These are phyloP conservation scores for Penstemon davidsonii DNA, from an alignment of 257 asterid genomes.

Conservation along the genomic window DNA sequence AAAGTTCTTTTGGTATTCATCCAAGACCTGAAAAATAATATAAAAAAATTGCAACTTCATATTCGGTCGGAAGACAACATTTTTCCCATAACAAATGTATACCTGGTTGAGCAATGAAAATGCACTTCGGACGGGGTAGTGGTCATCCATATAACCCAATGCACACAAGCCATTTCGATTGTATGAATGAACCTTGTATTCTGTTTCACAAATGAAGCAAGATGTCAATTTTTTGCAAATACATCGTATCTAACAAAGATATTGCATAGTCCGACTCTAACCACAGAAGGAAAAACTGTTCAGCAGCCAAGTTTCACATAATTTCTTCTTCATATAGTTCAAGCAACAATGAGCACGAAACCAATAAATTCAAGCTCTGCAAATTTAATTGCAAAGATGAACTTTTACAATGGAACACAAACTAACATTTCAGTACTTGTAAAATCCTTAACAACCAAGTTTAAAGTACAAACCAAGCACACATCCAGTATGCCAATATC, in stretches of 20 bases:
- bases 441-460: not conserved
- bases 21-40: constrained; percentile 58
- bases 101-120: constrained; percentile 92
- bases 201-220: constrained; percentile 32
- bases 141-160: constrained; percentile 90
- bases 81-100: not conserved
- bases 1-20: constrained; percentile 78
- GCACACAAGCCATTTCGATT: constrained; percentile 79
- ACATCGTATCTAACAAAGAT: not conserved
- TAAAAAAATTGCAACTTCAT: not conserved
- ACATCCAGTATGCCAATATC: not conserved
- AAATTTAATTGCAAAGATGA: not conserved
- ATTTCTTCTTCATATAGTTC: not conserved
- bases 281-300: not conserved
- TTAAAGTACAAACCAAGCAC: constrained; percentile 4
- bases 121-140: constrained; percentile 91
- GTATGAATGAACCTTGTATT: constrained; percentile 84
- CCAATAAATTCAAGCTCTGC: not conserved
- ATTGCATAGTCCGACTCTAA: not conserved
- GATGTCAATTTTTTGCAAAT: not conserved
- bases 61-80: not conserved
- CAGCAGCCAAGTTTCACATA: not conserved
- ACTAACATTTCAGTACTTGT: not conserved
- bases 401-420: not conserved
- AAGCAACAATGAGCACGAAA: not conserved